Percentiles rank a stretch among this genome's conserved stretches.
phyloP scores from a whole-genome alignment of 169 alveolate species.

The Prorocentrum cordatum region DNA sequence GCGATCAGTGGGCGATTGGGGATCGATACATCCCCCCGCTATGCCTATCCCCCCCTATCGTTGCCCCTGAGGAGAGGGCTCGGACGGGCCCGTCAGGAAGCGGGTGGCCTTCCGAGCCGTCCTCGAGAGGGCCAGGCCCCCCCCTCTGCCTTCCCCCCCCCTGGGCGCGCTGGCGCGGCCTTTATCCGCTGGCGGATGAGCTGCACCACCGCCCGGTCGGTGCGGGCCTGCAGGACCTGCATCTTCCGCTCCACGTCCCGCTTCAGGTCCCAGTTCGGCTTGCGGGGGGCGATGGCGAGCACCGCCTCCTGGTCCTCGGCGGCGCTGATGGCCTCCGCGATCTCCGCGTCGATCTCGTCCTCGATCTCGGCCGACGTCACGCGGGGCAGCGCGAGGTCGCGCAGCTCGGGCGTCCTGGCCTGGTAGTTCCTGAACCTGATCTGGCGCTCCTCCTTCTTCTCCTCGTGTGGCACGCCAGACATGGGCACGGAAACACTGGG shows the following conservation, averaged over 20 bases:
- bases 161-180: no score
- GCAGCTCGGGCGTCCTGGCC: constrained; percentile 8
- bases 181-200: constrained; percentile 58
- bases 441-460: no score
- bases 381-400: neutral
- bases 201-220: constrained; percentile 65
- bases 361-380: constrained; percentile 45
- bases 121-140: no score
- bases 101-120: no score
- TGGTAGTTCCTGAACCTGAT: constrained; percentile 20
- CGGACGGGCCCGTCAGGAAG: no score
- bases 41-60: no score
- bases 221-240: constrained; percentile 50
- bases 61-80: no score
- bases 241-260: constrained; percentile 63
- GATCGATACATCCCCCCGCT: no score
- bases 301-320: constrained; percentile 38
- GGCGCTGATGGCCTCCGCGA: constrained; percentile 54
- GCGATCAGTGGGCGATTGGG: no score
- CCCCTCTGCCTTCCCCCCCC: no score
- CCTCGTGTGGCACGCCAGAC: no score
- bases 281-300: constrained; percentile 59
- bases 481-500: no score
- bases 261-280: constrained; percentile 59
- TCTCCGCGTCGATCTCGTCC: constrained; percentile 33